Base-by-base conservation (phyloP, 192 early-diverging fungal species). In the Geranomyces michiganensis region DNA sequence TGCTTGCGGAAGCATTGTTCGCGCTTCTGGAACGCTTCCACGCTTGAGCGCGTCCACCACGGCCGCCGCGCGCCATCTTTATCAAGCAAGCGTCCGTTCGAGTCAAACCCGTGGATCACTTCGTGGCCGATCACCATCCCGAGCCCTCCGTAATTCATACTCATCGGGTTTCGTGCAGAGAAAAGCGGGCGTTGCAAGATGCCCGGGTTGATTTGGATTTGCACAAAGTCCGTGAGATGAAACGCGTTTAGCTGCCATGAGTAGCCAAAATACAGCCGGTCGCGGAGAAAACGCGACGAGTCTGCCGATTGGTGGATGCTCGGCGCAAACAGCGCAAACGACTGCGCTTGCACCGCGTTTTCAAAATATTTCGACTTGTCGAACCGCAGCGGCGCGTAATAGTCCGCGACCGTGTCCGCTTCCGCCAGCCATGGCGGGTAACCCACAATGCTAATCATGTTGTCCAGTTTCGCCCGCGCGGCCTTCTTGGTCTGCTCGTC, bases 71-170 rank as follows among this genome's bases (percentile, higher is more conserved):
- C 75, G 19, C 91, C 91, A 10, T 77, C 71, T 0, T 65, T 78
- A 76, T 92, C 84, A 56, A 78, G 86, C 56, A 79, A 61, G 45
- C 81, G 75, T 17, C 91, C 91, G 1, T 62, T 75, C 30, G 80
- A 75, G 68, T 92, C 91, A 74, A 92, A 92, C 7, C 82, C 91
- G 61, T 92, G 91, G 70, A 82, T 87, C n/a, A 92, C 74, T 69
- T 93, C 91, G 71, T 93, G 91, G 1, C 91, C 90, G 44, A 91
- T 84, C 26, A 93, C 81, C 47, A 84, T 76, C 19, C 91, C 91
- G 30, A 90, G 81, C 7, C 78, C 79, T 19, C 90, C 91, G 77
- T 86, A 92, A 63, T 91, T 91, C 61, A 92, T 32, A 46, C 82
- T 81, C 58, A 76, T 77, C 14, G 89, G 87, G 56, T 82, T 84